A percentile compares a stretch with the other conserved stretches of the same genome.
Evolutionary conservation across 371 early-diverging fungal species (phyloP).

Genomic region (Chytridiales sp.): DNA sequence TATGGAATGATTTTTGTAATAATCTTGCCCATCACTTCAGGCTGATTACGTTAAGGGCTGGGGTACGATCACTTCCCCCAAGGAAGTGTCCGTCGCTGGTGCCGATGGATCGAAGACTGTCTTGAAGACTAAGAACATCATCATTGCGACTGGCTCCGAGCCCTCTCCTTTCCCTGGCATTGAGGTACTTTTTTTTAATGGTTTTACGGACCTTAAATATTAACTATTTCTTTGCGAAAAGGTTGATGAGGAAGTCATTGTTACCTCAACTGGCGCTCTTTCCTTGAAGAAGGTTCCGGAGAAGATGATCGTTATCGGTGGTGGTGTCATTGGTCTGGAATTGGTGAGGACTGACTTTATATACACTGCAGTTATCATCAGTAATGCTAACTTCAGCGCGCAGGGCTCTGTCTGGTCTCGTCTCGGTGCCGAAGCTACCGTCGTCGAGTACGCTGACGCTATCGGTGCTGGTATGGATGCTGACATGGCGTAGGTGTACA

Average conservation of each 20-base stretch:
- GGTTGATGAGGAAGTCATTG: slow-evolving; percentile 93
- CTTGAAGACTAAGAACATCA: slow-evolving; percentile 89
- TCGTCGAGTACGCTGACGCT: slow-evolving; percentile 91
- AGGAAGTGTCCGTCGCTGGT: slow-evolving; percentile 79
- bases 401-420: slow-evolving; percentile 95
- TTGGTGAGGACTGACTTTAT: slow-evolving; percentile 46
- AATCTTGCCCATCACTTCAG: slow-evolving; percentile 23
- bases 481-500: slow-evolving; percentile 73
- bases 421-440: slow-evolving; percentile 92
- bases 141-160: slow-evolving; percentile 97
- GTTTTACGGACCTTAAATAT: background rate
- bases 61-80: slow-evolving; percentile 76
- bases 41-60: slow-evolving; percentile 91
- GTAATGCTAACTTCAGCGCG: background rate
- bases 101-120: slow-evolving; percentile 69
- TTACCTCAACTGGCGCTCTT: slow-evolving; percentile 96
- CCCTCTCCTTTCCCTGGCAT: slow-evolving; percentile 92
- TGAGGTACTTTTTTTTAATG: slow-evolving; percentile 48
- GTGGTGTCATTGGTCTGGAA: slow-evolving; percentile 98
- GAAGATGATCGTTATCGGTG: slow-evolving; percentile 98
- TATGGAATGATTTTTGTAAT: background rate
- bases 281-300: slow-evolving; percentile 90
- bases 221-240: slow-evolving; percentile 10
- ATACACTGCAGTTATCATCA: background rate
- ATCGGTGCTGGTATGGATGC: slow-evolving; percentile 98